Percentiles rank a stretch among this genome's conserved stretches.
Evolutionary conservation across 176 grass and related monocot genomes (phyloP).

Genomic region (Triticum dicoccoides): DNA sequence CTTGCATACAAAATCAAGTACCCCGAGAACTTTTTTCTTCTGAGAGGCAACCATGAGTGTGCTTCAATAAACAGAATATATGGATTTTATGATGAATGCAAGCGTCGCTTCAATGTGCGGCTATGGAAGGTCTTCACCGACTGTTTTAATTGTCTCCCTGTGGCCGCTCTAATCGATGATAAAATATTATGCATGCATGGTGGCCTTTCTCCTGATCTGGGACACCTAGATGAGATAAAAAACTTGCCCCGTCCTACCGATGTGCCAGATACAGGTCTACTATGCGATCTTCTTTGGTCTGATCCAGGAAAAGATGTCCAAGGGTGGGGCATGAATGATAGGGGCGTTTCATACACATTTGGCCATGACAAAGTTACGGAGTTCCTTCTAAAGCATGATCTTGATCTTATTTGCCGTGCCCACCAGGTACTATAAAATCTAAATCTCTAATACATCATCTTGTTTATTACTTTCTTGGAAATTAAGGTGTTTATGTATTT

Average conservation of each 20-base stretch:
- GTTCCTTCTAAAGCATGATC: constrained; percentile 69
- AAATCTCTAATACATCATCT: neutral
- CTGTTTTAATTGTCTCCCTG: constrained; percentile 92
- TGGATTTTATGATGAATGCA: constrained; percentile 98
- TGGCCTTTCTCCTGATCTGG: constrained; percentile 81
- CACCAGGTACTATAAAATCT: constrained; percentile 58
- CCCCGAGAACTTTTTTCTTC: constrained; percentile 90
- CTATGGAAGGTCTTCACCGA: constrained; percentile 93
- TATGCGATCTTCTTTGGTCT: constrained; percentile 91
- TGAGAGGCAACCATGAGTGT: constrained; percentile 95
- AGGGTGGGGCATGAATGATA: constrained; percentile 94
- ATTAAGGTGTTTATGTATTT: constrained; percentile 22
- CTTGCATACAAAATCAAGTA: constrained; percentile 95
- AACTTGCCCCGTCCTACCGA: constrained; percentile 61
- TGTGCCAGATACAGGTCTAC: constrained; percentile 74
- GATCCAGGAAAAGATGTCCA: constrained; percentile 80
- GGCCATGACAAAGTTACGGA: constrained; percentile 78
- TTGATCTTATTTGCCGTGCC: constrained; percentile 86
- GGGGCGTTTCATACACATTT: constrained; percentile 92
- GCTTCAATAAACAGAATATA: constrained; percentile 98
- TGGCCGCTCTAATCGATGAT: constrained; percentile 91
- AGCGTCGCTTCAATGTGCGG: constrained; percentile 82
- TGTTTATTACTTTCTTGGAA: constrained; percentile 4
- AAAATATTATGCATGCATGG: constrained; percentile 99
- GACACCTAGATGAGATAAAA: constrained; percentile 73